Conservation (phyloP, 176 grass and related monocot genomes). For the Puya raimondii region DNA sequence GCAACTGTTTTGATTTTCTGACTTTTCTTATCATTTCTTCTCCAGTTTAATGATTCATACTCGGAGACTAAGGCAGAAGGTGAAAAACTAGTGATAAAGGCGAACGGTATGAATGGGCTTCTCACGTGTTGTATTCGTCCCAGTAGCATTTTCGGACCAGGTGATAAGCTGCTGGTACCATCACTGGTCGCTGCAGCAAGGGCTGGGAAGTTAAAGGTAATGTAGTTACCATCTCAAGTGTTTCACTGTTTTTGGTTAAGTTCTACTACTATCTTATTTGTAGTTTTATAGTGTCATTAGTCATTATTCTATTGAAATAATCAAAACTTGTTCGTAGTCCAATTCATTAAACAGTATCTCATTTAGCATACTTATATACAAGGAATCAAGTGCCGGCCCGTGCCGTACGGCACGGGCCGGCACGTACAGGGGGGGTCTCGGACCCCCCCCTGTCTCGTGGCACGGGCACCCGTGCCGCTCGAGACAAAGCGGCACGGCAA, state of each 20-base stretch:
- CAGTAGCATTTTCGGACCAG: conserved; percentile 98
- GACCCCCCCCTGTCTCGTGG: too few relatives aligned
- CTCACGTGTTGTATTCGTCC: conserved; percentile 96
- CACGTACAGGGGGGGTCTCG: too few relatives aligned
- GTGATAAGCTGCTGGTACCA: conserved; percentile 92
- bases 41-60: conserved; percentile 98
- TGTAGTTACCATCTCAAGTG: conserved; percentile 8
- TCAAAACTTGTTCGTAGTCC: not conserved
- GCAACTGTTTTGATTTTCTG: conserved; percentile 5
- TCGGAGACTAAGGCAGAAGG: conserved; percentile 98
- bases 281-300: not conserved
- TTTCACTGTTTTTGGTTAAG: conserved; percentile 3
- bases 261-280: not conserved
- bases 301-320: not conserved
- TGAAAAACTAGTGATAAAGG: conserved; percentile 80
- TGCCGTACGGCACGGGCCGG: too few relatives aligned
- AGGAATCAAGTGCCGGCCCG: too few relatives aligned
- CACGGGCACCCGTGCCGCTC: too few relatives aligned
- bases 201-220: conserved; percentile 89
- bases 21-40: conserved; percentile 34
- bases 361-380: not conserved
- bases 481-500: too few relatives aligned
- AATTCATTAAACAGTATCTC: not conserved
- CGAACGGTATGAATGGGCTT: conserved; percentile 77
- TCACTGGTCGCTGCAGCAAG: conserved; percentile 81